A percentile compares a stretch with the other conserved stretches of the same genome.
phyloP scores from a whole-genome alignment of 2,329 filamentous ascomycete genomes.

The Colletotrichum viniferum region DNA sequence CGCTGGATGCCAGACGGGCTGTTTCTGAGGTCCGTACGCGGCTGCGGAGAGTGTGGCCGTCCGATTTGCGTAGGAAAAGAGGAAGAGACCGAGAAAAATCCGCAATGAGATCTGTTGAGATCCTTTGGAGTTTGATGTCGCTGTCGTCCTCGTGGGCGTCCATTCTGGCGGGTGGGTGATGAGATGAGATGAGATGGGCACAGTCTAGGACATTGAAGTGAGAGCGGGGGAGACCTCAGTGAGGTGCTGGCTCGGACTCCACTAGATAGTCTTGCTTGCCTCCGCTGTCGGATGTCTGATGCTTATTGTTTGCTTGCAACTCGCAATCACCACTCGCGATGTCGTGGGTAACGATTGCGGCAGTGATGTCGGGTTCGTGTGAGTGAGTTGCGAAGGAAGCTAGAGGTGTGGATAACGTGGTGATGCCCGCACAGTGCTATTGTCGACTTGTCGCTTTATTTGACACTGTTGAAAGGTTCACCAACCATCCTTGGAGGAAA shows the following conservation, averaged over 20 bases:
- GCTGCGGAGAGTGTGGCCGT: constrained; percentile 50
- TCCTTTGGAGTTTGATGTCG: constrained; percentile 66
- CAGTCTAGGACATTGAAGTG: not conserved
- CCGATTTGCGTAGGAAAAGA: constrained; percentile 57
- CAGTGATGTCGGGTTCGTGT: not conserved
- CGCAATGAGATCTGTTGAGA: constrained; percentile 61
- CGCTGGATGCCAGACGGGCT: constrained; percentile 49
- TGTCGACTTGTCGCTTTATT: not conserved
- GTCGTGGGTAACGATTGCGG: not conserved
- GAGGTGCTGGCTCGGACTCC: not conserved
- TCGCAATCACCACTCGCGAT: not conserved
- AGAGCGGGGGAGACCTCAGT: not conserved
- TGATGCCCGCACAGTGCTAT: not conserved
- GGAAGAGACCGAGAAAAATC: constrained; percentile 61
- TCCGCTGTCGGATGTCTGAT: not conserved
- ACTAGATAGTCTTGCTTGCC: not conserved
- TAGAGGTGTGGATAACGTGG: not conserved
- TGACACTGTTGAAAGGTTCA: not conserved
- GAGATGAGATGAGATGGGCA: not conserved
- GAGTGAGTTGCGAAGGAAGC: not conserved
- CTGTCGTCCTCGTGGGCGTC: constrained; percentile 64
- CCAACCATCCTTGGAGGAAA: not conserved
- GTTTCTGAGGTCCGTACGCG: constrained; percentile 56
- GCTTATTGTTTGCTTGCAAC: not conserved
- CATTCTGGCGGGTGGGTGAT: constrained; percentile 44